Evolutionary conservation across 2,329 filamentous ascomycete species (phyloP).

Genomic region (Exophiala aquamarina): DNA sequence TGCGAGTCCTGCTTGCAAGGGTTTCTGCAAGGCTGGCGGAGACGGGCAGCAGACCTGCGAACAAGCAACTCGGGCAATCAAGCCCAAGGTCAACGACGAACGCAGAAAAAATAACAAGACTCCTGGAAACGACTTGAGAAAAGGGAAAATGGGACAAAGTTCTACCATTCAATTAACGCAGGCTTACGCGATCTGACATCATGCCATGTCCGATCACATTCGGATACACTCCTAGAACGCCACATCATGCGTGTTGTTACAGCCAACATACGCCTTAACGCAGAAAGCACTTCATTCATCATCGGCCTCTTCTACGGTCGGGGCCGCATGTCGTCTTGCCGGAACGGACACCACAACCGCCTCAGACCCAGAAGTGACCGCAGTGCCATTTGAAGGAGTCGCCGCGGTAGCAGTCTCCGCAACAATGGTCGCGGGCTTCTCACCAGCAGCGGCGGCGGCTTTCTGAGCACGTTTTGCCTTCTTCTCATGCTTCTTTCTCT

Average conservation of each 20-base stretch:
- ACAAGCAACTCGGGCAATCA: slow-evolving; percentile 12
- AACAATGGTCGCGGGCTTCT: slow-evolving; percentile 10
- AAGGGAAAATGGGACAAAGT: neutral
- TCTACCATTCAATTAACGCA: neutral
- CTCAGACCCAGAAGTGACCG: slow-evolving; percentile 33
- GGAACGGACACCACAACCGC: slow-evolving; percentile 32
- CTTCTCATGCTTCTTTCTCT: slow-evolving; percentile 49
- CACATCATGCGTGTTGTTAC: slow-evolving; percentile 3
- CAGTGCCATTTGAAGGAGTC: slow-evolving; percentile 16
- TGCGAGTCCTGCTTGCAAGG: slow-evolving; percentile 47
- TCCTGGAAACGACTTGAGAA: slow-evolving; percentile 40
- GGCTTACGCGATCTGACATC: too few species aligned
- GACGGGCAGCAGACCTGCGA: slow-evolving; percentile 14
- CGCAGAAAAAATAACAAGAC: slow-evolving; percentile 34
- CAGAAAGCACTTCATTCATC: slow-evolving; percentile 23
- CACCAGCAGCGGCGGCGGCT: slow-evolving; percentile 16
- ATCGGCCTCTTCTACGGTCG: slow-evolving; percentile 29
- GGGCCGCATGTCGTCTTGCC: slow-evolving; percentile 27
- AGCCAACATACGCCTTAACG: neutral
- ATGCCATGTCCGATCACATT: too few species aligned
- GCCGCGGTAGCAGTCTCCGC: slow-evolving; percentile 23
- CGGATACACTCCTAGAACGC: slow-evolving; percentile 4
- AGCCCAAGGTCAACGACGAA: slow-evolving; percentile 10
- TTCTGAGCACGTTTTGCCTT: slow-evolving; percentile 32
- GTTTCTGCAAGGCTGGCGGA: slow-evolving; percentile 40